Base-by-base conservation (phyloP, 306 rosid genomes). In the Vigna angularis region DNA sequence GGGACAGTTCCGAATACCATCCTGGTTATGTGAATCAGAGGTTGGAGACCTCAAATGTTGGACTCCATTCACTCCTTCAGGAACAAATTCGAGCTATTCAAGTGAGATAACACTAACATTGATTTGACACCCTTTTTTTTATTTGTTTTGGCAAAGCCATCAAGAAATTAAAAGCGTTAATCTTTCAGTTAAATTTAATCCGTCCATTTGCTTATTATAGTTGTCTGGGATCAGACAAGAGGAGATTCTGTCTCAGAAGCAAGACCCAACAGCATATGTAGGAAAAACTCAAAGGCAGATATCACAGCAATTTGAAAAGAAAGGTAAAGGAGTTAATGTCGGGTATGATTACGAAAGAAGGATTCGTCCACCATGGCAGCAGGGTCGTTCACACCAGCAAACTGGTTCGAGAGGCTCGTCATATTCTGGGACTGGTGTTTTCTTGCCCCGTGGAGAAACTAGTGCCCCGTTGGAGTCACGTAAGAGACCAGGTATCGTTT, bases 351-450 rank as follows among this genome's bases (percentile, higher is more conserved):
- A 71, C 10, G 24, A 65, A 34, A 16, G 74, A 18, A 65, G 67
- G 70, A 47, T 18, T 30, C 72, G 64, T 22, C 59, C 70, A 28
- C 68, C 40, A 0, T 65, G 64, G 48, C 34, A 20, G 28, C 34
- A 20, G 1, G 26, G 24, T 61, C 34, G 50, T 16, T 17, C 34
- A 70, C 66, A 64, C 24, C 88, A 78, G 44, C 85, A 44, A 75
- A 1, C 85, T 45, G 82, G 81, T 47, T 73, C 89, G 0, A 80
- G 73, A 73, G 69, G 28, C 9, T 79, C 86, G 7, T 79, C 86
- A 6, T 86, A 88, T 0, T 52, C 81, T 49, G 98, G 98, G 15
- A 94, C 98, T 0, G 98, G 98, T 17, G 97, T 94, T 1, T 94
- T 92, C 90, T 78, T 94, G 82, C 88, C 88, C 42, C 82, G 88